A percentile compares a stretch with the other conserved stretches of the same genome.
Evolutionary conservation across 805 yeast species (phyloP).

Genomic region (Pichia phayaonensis): DNA sequence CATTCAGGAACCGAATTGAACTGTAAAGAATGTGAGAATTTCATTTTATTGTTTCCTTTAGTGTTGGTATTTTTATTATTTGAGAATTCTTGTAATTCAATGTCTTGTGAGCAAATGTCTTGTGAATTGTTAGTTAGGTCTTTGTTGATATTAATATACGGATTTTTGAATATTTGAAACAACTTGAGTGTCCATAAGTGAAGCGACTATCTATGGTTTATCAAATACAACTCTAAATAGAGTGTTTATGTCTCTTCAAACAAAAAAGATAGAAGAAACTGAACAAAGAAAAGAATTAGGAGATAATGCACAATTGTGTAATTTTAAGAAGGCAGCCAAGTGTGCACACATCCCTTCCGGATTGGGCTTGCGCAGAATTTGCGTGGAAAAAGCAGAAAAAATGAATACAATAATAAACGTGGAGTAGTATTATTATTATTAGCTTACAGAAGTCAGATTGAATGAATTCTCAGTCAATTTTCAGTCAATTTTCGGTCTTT

Average conservation of each 20-base stretch:
- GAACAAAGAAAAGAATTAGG: background rate
- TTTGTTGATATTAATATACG: background rate
- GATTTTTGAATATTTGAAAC: background rate
- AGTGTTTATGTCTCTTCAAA: background rate
- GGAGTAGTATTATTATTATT: too few species aligned
- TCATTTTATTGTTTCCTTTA: constrained; percentile 44
- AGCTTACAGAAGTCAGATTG: too few species aligned
- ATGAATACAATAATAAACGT: too few species aligned
- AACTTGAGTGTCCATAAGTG: background rate
- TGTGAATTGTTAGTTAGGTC: background rate
- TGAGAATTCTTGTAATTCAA: constrained; percentile 2
- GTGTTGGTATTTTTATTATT: background rate
- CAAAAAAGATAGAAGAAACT: background rate
- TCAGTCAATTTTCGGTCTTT: too few species aligned
- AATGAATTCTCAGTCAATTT: too few species aligned
- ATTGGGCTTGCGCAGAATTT: background rate
- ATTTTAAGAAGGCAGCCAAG: background rate
- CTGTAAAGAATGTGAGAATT: constrained; percentile 90
- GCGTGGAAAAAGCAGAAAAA: background rate
- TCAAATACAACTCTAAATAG: background rate
- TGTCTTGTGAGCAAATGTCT: constrained; percentile 2
- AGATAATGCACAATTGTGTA: background rate
- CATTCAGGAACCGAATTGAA: constrained; percentile 98
- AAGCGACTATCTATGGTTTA: background rate
- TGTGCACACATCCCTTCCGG: too few species aligned